Evolutionary conservation across 208 protist species (phyloP).

Genomic region (Trichomonas vaginalis): DNA sequence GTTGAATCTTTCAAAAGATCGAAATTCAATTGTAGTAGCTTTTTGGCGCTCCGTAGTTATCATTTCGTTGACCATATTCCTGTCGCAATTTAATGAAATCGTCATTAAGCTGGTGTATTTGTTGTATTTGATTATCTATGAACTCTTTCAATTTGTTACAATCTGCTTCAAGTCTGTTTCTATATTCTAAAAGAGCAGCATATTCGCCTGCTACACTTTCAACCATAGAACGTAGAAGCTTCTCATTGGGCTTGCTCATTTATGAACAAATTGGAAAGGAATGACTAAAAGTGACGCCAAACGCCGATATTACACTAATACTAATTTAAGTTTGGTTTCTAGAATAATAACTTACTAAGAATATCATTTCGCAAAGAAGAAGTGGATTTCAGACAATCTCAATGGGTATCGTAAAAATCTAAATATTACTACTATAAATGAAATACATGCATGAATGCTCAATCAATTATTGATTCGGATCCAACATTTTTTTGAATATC

Average conservation of each 20-base stretch:
- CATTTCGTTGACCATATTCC: neutral
- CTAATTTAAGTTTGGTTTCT: no score
- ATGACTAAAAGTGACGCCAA: neutral
- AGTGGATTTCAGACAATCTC: no score
- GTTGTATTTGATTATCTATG: neutral
- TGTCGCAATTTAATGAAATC: neutral
- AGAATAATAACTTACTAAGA: no score
- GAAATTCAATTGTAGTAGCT: neutral
- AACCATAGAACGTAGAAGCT: neutral
- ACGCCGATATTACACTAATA: neutral
- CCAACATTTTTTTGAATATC: no score
- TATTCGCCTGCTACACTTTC: neutral
- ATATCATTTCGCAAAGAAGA: no score
- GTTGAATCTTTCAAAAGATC: neutral
- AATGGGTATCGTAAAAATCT: no score
- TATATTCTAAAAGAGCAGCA: neutral
- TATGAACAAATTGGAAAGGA: neutral
- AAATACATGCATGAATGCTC: no score
- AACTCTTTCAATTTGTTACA: neutral
- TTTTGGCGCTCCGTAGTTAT: neutral
- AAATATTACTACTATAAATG: no score
- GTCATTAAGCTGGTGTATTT: neutral
- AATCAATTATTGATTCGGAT: no score
- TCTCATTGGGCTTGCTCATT: neutral
- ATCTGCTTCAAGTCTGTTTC: neutral